Evolutionary conservation across 768 basidiomycete species (phyloP).

Genomic region (Agaricus subrufescens): DNA sequence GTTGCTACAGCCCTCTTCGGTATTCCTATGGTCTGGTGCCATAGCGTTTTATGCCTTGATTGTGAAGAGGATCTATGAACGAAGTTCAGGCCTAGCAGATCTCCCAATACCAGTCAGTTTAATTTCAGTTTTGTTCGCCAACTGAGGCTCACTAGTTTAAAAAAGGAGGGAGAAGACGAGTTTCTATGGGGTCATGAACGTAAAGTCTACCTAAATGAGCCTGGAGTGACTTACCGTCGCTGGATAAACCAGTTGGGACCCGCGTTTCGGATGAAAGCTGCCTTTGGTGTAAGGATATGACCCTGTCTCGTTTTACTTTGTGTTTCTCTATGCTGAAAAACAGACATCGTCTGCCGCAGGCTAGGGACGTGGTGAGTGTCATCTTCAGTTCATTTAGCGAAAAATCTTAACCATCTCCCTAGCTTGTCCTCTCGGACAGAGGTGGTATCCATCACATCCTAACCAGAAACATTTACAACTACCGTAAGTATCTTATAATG

Average conservation of each 20-base stretch:
- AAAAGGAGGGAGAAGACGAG: too few relatives aligned
- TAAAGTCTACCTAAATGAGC: background rate
- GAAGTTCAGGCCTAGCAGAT: too few relatives aligned
- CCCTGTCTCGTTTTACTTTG: too few relatives aligned
- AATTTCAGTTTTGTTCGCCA: too few relatives aligned
- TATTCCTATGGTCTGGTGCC: too few relatives aligned
- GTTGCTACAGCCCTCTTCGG: too few relatives aligned
- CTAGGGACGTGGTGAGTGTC: background rate
- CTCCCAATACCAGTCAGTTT: too few relatives aligned
- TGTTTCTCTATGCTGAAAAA: too few relatives aligned
- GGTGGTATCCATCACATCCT: background rate
- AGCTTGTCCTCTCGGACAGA: background rate
- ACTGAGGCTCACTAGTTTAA: too few relatives aligned
- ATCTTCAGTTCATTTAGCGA: background rate
- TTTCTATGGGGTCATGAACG: background rate
- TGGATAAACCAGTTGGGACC: background rate
- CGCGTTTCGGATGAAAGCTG: background rate
- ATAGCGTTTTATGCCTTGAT: too few relatives aligned
- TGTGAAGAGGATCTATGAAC: too few relatives aligned
- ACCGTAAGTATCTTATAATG: background rate
- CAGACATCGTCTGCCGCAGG: background rate
- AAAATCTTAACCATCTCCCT: background rate
- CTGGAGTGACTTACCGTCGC: background rate
- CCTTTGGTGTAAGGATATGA: too few relatives aligned
- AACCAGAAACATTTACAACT: background rate